Evolutionary conservation across 129 eudicot genomes (phyloP).

Genomic region (Flaveria linearis): DNA sequence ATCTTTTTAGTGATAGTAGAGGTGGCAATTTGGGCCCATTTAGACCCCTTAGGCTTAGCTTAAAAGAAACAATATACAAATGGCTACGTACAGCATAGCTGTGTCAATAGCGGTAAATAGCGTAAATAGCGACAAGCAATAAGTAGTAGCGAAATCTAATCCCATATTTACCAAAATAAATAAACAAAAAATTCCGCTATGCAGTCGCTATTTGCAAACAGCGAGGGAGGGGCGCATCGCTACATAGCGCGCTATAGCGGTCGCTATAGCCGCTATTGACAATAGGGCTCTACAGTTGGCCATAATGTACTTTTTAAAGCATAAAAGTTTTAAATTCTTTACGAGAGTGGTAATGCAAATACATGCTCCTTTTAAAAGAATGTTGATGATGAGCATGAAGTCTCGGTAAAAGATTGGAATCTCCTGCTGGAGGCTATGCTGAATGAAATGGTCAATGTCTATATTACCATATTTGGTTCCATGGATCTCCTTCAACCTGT

Average conservation of each 20-base stretch:
- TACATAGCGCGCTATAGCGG: too few relatives aligned
- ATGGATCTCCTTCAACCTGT: conserved; percentile 62
- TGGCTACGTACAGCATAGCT: background rate
- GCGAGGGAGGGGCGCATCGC: too few relatives aligned
- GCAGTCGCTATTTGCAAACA: too few relatives aligned
- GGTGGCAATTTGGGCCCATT: background rate
- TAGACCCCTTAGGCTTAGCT: background rate
- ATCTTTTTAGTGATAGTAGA: background rate
- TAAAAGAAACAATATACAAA: background rate
- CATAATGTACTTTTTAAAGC: background rate
- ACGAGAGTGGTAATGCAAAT: background rate
- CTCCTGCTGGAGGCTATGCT: conserved; percentile 53
- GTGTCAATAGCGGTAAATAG: too few relatives aligned
- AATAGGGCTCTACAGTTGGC: background rate
- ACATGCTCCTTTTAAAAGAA: conserved; percentile 38
- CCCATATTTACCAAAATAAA: too few relatives aligned
- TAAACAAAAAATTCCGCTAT: too few relatives aligned
- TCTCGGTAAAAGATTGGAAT: conserved; percentile 58
- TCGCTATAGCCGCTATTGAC: too few relatives aligned
- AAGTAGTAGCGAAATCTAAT: too few relatives aligned
- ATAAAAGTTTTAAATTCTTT: background rate
- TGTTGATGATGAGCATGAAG: conserved; percentile 45
- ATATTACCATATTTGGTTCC: conserved; percentile 74
- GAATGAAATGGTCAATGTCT: conserved; percentile 55
- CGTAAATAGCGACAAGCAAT: too few relatives aligned